Evolutionary conservation across 768 basidiomycete species (phyloP), one percentile per base, ranked within the genome.

Genomic region (Lentinula lateritia): DNA sequence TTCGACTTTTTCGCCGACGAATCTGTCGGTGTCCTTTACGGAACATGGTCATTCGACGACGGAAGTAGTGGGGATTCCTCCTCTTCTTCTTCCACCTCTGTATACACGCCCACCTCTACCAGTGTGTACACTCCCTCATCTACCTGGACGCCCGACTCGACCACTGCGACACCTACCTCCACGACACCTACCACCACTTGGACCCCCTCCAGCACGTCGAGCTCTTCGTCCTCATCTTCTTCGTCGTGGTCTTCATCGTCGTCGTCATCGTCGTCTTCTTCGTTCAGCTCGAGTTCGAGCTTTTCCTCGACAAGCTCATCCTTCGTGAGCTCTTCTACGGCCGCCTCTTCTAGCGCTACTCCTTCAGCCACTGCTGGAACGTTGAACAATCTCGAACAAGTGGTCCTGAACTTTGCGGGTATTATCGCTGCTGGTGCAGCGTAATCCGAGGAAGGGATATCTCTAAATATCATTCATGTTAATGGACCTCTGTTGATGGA

Each of bases 1-100:
- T 88, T 90, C 75, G 66, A 66, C 8, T 79, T 70, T 71, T 85
- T 89, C 63, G 80, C 78, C 0, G 57, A 71, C 32, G 67, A 71
- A 56, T 70, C 67, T 58, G 69, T 64, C 6, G 86, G 86, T 50
- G 73, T 82, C 13, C 73, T 87, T 64, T 74, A 76, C 59, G 83
- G 82, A 56, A 64, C 67, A 5, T 88, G 86, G 86, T 69, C 67
- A 55, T 79, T 75, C 64, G 68, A 67, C 15, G 67, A 65, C 42
- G 73, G 66, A 46, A 60, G 63, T 53, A 62, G 66, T 18, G 66
- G 64, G 15, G 68, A 63, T 18, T 69, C 71, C 8, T 53, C 72
- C n/a, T 52, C 71, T 18, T 65, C 71, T 12, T 64, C 68, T 20
- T 23, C n/a, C 23, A 12, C 23, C 7, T 50, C 28, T 28, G 28